Base-by-base conservation (phyloP, 2,329 filamentous ascomycete genomes). In the Fusarium irregulare region DNA sequence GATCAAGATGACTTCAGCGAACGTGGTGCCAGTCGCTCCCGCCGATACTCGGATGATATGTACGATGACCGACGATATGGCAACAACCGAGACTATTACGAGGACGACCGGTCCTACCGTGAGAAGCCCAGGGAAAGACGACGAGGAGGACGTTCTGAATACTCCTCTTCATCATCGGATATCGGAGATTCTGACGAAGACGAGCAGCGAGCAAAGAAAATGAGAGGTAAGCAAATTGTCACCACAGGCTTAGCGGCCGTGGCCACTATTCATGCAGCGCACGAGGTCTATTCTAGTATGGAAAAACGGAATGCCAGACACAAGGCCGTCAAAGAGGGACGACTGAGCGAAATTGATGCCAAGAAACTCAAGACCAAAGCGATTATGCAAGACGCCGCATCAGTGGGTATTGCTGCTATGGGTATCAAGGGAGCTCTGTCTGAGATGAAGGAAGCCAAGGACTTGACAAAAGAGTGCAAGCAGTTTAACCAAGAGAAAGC, bases 151-250 rank as follows among this genome's bases (percentile, higher is more conserved):
- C 80, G 81, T 70, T 84, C 83, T 34, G 80, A 80, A 51, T 86
- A 86, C 50, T 81, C 80, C 47, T 81, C 80, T 47, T 88, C 85
- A 18, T 86, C 84, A 34, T 85, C 85, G 21, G 86, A 88, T 72
- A 76, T 88, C 50, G 87, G 86, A 51, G 86, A 88, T 78, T 88
- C 87, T 66, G 84, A 86, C 20, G 85, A 86, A 23, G 87, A 89
- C 69, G 82, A 84, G 76, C 87, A 83, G 77, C 81, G 80, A 66
- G 82, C 82, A 40, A 85, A 82, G 77, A 88, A 86, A 77, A 86
- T 88, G 82, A 86, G 82, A 87, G 86, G 86, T 87, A 88, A 89
- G 84, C 86, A 88, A 82, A 73, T 88, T 64, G 70, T 89, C 60
- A 88, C 85, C 56, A 84, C 86, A 10, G 86, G 86, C 48, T 79